These are phyloP conservation scores for Infundibulicybe gibba DNA, from an alignment of 768 basidiomycete species.

Conservation along the genomic window DNA sequence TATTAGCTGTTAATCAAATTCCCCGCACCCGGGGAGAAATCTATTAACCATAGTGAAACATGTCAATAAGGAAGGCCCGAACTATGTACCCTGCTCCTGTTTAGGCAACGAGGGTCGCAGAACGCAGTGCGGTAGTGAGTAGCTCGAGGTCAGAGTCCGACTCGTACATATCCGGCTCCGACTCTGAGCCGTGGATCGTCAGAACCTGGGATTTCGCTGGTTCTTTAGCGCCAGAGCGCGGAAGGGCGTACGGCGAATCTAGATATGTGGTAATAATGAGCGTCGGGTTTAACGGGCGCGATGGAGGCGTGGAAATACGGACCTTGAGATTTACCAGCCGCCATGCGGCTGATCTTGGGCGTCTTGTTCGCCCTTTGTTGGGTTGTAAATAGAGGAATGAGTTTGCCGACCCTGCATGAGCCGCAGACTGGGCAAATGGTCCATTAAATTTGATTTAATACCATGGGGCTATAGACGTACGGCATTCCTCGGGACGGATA, in stretches of 20 bases:
- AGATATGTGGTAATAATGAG: conserved; percentile 1
- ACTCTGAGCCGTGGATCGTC: conserved; percentile 13
- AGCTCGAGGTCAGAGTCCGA: conserved; percentile 30
- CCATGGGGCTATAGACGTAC: conserved; percentile 31
- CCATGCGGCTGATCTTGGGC: conserved; percentile 38
- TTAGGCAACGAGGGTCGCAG: conserved; percentile 12
- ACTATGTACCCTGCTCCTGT: too few species aligned
- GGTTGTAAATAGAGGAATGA: conserved; percentile 53
- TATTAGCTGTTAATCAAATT: too few species aligned
- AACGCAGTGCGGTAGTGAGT: conserved; percentile 21
- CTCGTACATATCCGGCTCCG: conserved; percentile 8
- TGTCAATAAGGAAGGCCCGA: too few species aligned
- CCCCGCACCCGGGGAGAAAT: too few species aligned
- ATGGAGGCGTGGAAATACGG: not conserved
- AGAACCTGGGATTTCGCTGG: conserved; percentile 5
- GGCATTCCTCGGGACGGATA: conserved; percentile 59
- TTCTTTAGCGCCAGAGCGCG: conserved; percentile 3
- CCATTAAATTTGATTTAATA: not conserved
- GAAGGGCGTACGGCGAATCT: conserved; percentile 31
- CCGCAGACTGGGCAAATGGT: conserved; percentile 51
- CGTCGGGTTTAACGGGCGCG: not conserved
- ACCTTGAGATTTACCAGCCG: conserved; percentile 45
- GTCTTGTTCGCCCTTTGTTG: conserved; percentile 27
- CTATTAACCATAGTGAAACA: too few species aligned
- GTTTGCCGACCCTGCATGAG: conserved; percentile 54